Evolutionary conservation across 2,329 filamentous ascomycete species (phyloP), one percentile per base, ranked within the genome.

Genomic region (Fusarium agapanthi): DNA sequence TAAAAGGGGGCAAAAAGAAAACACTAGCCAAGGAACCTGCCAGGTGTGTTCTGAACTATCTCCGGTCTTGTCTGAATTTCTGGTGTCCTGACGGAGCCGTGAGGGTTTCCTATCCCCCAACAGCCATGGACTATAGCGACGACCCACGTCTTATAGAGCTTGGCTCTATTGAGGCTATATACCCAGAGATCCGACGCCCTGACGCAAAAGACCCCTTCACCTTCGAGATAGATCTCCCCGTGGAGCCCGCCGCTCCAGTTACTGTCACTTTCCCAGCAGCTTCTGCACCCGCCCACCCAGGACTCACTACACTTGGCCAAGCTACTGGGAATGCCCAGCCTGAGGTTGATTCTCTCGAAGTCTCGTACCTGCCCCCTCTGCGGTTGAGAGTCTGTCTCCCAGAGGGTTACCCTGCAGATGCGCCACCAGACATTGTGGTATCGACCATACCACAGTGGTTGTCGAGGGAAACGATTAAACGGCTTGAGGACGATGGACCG

Each of bases 131-230:
- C 70, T 79, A 81, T 61, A 81, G 80, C 71, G 85, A 88, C 75
- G 87, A 90, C 76, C 83, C 85, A 71, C 89, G 90, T 55, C 80
- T 84, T 61, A 83, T 86, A 51, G 90, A 92, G 83, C 84, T 92
- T 61, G 86, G 85, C 75, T 87, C 89, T 20, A 85, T 92, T 62
- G 82, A 85, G 62, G 89, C 90, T 69, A 92, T 93, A 75, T 93
- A 88, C 72, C 90, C 90, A n/a, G 91, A 92, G 80, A 87, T 92
- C 20, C 83, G 83, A 35, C 80, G 82, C 14, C 78, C 84, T 26
- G 79, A 84, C 50, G 77, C 83, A 12, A 75, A 84, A 37, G 81
- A 85, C 65, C 67, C 69, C n/a, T 86, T 86, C 74, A 83, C 82
- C 13, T 86, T 91, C 77, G 83, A 84, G 47, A 85, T 92, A 63